Conservation (phyloP, 2,329 filamentous ascomycete species). For the Intubia oerlemansii region DNA sequence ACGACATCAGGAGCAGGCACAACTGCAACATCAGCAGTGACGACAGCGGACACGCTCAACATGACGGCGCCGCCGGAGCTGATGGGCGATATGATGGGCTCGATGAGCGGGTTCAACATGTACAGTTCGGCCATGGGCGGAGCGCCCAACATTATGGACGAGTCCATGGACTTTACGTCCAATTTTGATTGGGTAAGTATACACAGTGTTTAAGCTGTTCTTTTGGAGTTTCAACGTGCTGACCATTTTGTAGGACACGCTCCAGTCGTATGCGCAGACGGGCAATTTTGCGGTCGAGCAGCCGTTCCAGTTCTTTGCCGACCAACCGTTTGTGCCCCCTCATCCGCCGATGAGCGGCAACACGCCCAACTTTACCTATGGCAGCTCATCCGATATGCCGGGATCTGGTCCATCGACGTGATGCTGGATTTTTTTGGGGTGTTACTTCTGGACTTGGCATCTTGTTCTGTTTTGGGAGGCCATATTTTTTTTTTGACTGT, state of each 20-base stretch:
- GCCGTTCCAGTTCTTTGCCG: constrained; percentile 26
- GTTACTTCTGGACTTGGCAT: no score
- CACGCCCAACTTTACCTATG: not conserved
- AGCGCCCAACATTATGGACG: constrained; percentile 5
- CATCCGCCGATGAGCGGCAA: not conserved
- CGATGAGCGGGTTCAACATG: constrained; percentile 18
- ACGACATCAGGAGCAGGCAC: no score
- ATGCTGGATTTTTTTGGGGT: no score
- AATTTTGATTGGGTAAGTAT: constrained; percentile 37
- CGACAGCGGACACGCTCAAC: no score
- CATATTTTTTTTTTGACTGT: no score
- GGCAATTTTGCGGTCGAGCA: constrained; percentile 30
- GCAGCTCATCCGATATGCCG: not conserved
- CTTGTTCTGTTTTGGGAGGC: no score
- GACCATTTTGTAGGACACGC: constrained; percentile 29
- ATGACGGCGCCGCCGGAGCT: constrained; percentile 17
- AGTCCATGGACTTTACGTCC: constrained; percentile 22
- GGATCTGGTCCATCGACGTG: constrained; percentile 1
- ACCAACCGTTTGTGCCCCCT: not conserved
- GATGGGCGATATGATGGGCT: constrained; percentile 11
- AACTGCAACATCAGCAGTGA: no score
- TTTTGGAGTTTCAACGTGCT: no score
- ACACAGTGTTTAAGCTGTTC: no score
- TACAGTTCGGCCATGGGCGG: constrained; percentile 19
- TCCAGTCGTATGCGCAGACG: constrained; percentile 35